Percentiles rank a stretch among this genome's conserved stretches.
phyloP scores from a whole-genome alignment of 192 early-diverging fungal genomes.

The Gamsiella multidivaricata region DNA sequence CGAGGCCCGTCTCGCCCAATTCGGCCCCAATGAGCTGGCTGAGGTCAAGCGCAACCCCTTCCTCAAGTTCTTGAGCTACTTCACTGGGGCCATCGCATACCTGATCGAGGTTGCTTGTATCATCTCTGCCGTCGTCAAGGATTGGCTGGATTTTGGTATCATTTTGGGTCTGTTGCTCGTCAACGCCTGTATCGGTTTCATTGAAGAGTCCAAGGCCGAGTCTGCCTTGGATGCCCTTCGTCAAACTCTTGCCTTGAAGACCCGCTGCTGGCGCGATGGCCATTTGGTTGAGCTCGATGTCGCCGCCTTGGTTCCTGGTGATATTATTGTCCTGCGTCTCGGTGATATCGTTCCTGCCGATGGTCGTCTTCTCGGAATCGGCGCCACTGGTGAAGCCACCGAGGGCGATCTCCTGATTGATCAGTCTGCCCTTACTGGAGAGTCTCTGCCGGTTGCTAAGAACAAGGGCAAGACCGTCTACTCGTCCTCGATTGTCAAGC shows the following conservation, averaged over 20 bases:
- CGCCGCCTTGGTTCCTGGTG: conserved; percentile 85
- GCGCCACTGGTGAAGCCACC: conserved; percentile 77
- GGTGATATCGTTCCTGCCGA: conserved; percentile 96
- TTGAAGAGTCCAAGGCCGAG: conserved; percentile 93
- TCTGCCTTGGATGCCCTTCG: conserved; percentile 93
- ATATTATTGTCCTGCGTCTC: conserved; percentile 89
- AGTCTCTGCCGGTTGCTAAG: conserved; percentile 90
- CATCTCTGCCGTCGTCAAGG: conserved; percentile 73
- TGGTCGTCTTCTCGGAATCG: conserved; percentile 80
- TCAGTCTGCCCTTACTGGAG: no score
- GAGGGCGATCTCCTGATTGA: conserved; percentile 79
- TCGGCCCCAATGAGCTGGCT: conserved; percentile 84
- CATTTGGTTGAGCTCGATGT: conserved; percentile 78
- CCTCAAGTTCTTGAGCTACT: conserved; percentile 83
- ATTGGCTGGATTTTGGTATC: conserved; percentile 82
- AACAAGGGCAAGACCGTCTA: conserved; percentile 83
- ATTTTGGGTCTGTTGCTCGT: conserved; percentile 80
- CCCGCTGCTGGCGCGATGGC: conserved; percentile 82
- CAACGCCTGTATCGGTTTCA: conserved; percentile 93
- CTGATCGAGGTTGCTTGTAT: conserved; percentile 90
- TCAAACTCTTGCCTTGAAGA: conserved; percentile 91
- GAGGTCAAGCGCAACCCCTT: conserved; percentile 87
- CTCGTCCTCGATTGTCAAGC: conserved; percentile 93
- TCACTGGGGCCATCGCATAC: conserved; percentile 87
- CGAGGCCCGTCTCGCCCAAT: conserved; percentile 71